Evolutionary conservation across 805 yeast genomes (phyloP).

Genomic region (Cyberlindnera amylophila): DNA sequence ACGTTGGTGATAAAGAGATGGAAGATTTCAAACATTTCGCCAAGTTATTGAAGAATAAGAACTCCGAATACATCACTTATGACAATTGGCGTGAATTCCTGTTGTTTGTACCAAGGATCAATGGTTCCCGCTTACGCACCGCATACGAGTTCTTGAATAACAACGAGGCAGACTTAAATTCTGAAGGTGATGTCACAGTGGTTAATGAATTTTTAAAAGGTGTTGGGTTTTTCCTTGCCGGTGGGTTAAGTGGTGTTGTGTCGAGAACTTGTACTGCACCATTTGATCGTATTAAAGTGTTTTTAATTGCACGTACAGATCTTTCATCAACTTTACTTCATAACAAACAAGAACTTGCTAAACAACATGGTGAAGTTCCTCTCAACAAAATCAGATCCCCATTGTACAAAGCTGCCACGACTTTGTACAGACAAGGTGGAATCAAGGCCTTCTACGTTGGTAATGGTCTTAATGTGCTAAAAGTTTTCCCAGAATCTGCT

Average conservation of each 20-base stretch:
- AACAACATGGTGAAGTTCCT: slow-evolving; percentile 37
- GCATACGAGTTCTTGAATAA: slow-evolving; percentile 77
- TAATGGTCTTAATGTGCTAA: slow-evolving; percentile 87
- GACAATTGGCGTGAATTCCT: slow-evolving; percentile 85
- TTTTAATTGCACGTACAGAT: slow-evolving; percentile 86
- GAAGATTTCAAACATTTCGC: slow-evolving; percentile 57
- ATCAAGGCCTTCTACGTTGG: slow-evolving; percentile 87
- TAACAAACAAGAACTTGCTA: slow-evolving; percentile 46
- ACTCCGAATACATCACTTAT: slow-evolving; percentile 64
- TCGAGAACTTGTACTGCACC: slow-evolving; percentile 98
- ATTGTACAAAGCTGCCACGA: slow-evolving; percentile 70
- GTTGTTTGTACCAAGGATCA: slow-evolving; percentile 73
- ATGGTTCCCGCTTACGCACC: slow-evolving; percentile 73
- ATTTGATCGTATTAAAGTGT: slow-evolving; percentile 91
- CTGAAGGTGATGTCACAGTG: slow-evolving; percentile 91
- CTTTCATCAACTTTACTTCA: slow-evolving; percentile 64
- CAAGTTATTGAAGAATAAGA: slow-evolving; percentile 42
- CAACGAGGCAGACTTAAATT: slow-evolving; percentile 76
- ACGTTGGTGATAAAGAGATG: slow-evolving; percentile 45
- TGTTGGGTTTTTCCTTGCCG: slow-evolving; percentile 87
- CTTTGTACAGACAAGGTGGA: slow-evolving; percentile 87
- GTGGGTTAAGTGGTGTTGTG: slow-evolving; percentile 93
- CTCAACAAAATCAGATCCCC: slow-evolving; percentile 61
- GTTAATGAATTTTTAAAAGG: slow-evolving; percentile 77
- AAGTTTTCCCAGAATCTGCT: slow-evolving; percentile 95